Evolutionary conservation across 1,284 basidiomycete species (phyloP).

Genomic region (Schizophyllum commune): DNA sequence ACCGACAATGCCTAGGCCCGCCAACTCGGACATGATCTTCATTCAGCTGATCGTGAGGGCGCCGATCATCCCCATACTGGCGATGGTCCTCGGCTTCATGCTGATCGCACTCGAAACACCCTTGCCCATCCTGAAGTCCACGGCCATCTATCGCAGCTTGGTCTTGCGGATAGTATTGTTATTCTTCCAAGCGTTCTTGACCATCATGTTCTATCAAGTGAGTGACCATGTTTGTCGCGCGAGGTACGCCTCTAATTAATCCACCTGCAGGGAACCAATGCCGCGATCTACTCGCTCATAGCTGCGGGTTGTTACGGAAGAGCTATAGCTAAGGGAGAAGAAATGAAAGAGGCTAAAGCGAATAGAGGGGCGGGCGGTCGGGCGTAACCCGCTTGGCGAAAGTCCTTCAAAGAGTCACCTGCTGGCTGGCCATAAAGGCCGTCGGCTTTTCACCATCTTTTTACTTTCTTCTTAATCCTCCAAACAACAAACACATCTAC

Average conservation of each 20-base stretch:
- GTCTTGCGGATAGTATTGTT: constrained; percentile 56
- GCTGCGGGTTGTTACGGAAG: constrained; percentile 59
- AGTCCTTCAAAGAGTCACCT: neutral
- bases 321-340: constrained; percentile 57
- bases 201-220: constrained; percentile 75
- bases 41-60: constrained; percentile 64
- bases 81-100: constrained; percentile 49
- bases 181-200: constrained; percentile 55
- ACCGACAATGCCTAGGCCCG: constrained; percentile 41
- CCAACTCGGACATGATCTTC: constrained; percentile 51
- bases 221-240: constrained; percentile 13
- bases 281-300: constrained; percentile 62
- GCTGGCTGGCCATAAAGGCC: neutral
- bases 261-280: constrained; percentile 62
- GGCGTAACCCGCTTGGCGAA: constrained; percentile 33
- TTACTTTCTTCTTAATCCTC: neutral
- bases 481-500: neutral
- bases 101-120: constrained; percentile 66
- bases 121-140: constrained; percentile 45
- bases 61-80: constrained; percentile 63
- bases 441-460: neutral
- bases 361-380: constrained; percentile 51
- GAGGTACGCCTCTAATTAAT: neutral
- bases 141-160: constrained; percentile 58
- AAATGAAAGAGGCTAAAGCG: constrained; percentile 55